Percentiles rank a stretch among this genome's conserved stretches.
These are phyloP conservation scores for Ochromonas danica DNA, from an alignment of 108 stramenopile genomes.

Conservation along the genomic window DNA sequence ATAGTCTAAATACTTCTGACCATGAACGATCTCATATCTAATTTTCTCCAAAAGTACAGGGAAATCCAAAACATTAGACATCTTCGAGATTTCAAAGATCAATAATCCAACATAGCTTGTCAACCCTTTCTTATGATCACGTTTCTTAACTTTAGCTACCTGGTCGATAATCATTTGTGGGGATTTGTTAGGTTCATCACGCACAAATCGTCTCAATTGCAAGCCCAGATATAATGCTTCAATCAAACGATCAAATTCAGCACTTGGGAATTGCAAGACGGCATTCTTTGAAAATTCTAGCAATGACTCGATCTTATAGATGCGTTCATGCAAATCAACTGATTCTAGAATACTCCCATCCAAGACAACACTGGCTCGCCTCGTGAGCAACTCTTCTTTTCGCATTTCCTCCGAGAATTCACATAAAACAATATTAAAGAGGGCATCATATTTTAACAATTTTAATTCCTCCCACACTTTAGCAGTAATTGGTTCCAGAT, in stretches of 20 bases:
- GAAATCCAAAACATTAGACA: conserved; percentile 29
- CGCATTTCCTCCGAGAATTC: conserved; percentile 27
- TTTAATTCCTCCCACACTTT: conserved; percentile 20
- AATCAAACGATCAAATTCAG: conserved; percentile 30
- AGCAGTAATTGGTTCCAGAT: not conserved
- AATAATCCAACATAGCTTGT: conserved; percentile 1
- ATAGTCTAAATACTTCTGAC: conserved; percentile 5
- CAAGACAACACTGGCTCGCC: no score
- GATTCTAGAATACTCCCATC: not conserved
- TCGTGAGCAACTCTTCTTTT: not conserved
- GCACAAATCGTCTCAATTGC: not conserved
- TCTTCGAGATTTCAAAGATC: conserved; percentile 2
- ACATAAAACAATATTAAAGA: not conserved
- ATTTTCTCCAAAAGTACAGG: not conserved
- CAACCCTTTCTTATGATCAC: conserved; percentile 3
- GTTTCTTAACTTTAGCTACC: not conserved
- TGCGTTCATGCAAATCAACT: not conserved
- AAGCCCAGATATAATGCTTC: not conserved
- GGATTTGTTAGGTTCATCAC: not conserved
- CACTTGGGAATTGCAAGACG: not conserved
- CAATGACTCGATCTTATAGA: not conserved
- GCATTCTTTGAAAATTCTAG: not conserved
- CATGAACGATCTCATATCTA: not conserved
- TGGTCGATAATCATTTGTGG: conserved; percentile 6
- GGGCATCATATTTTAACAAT: not conserved